Evolutionary conservation across 345 rosid species (phyloP).

Genomic region (Citrus reticulata): DNA sequence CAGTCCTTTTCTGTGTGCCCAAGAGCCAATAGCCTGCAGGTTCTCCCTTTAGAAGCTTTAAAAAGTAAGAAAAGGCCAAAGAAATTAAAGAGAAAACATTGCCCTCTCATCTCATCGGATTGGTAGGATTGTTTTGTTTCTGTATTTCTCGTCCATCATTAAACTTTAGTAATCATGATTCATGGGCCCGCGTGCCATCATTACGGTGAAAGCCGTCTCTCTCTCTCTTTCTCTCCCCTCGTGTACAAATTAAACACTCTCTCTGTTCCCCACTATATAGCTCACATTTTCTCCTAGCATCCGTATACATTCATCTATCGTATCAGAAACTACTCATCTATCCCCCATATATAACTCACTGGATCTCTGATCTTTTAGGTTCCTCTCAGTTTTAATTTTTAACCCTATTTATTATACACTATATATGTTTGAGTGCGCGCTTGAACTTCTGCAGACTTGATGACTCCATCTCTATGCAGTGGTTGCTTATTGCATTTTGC

Average conservation of each 20-base stretch:
- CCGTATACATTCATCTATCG: not conserved
- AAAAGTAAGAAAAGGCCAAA: not conserved
- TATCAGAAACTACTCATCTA: not conserved
- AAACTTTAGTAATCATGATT: slow-evolving; percentile 74
- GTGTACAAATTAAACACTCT: slow-evolving; percentile 1
- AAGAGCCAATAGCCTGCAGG: not conserved
- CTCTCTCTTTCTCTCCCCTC: slow-evolving; percentile 11
- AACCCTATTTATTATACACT: too few relatives aligned
- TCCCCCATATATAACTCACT: not conserved
- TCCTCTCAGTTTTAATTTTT: too few relatives aligned
- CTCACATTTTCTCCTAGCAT: slow-evolving; percentile 6
- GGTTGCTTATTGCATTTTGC: not conserved
- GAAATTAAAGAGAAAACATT: not conserved
- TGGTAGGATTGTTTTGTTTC: slow-evolving; percentile 12
- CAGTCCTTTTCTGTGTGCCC: slow-evolving; percentile 13
- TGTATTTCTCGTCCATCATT: slow-evolving; percentile 36
- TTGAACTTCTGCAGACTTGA: slow-evolving; percentile 22
- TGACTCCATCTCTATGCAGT: not conserved
- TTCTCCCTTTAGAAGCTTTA: not conserved
- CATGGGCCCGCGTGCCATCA: slow-evolving; percentile 64
- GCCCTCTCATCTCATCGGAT: slow-evolving; percentile 5
- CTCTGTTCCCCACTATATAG: slow-evolving; percentile 25
- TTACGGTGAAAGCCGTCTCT: slow-evolving; percentile 45
- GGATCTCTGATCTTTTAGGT: not conserved
- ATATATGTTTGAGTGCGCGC: slow-evolving; percentile 7